Percentiles rank a stretch among this genome's conserved stretches.
Evolutionary conservation across 805 yeast species (phyloP).

Genomic region (Teunomyces funiuensis): DNA sequence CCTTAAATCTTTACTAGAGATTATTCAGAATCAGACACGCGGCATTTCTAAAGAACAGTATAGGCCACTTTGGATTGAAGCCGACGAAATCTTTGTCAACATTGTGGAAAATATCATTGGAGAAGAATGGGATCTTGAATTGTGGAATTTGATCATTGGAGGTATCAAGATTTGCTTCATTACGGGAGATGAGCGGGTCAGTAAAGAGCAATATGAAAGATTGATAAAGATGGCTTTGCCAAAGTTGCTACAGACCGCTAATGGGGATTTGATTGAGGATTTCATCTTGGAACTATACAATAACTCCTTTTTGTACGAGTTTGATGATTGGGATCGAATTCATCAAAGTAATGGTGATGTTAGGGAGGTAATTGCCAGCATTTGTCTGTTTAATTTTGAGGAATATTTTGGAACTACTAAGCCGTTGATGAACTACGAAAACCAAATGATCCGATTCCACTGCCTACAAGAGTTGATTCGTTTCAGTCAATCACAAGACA

Average conservation of each 20-base stretch:
- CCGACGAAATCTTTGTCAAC: constrained; percentile 41
- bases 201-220: constrained; percentile 42
- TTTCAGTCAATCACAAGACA: constrained; percentile 25
- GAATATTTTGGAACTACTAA: constrained; percentile 62
- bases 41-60: constrained; percentile 26
- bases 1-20: constrained; percentile 51
- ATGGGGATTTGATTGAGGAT: constrained; percentile 33
- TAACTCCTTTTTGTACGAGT: constrained; percentile 58
- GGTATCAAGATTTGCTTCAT: constrained; percentile 43
- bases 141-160: constrained; percentile 45
- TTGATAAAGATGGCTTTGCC: constrained; percentile 46
- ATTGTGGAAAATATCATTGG: constrained; percentile 33
- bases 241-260: constrained; percentile 22
- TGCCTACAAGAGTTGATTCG: constrained; percentile 57
- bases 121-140: constrained; percentile 16
- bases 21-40: constrained; percentile 44
- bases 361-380: constrained; percentile 1
- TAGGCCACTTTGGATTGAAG: constrained; percentile 55
- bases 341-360: constrained; percentile 9
- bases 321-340: constrained; percentile 51
- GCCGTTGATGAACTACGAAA: constrained; percentile 42
- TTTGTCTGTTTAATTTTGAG: constrained; percentile 10
- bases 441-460: constrained; percentile 48
- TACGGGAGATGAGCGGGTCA: constrained; percentile 39
- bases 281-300: constrained; percentile 54